Conservation (phyloP, 441 rosid genomes). For the Populus hybrid region DNA sequence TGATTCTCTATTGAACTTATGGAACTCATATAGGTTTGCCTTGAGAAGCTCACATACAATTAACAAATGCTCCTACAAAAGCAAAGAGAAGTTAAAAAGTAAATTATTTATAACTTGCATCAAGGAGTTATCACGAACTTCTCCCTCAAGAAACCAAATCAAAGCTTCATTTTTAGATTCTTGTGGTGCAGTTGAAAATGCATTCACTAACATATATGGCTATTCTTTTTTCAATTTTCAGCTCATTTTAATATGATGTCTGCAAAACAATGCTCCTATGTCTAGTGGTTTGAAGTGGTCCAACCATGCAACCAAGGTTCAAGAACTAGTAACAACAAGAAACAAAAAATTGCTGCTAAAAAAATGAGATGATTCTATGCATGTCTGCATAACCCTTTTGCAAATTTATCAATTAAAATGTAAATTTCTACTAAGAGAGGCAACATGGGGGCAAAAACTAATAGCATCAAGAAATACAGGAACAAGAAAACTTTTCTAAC, state of each 20-base stretch:
- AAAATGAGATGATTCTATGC: no score
- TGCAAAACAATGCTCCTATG: not conserved
- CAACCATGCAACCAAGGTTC: no score
- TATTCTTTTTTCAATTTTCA: not conserved
- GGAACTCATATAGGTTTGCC: slow-evolving; percentile 95
- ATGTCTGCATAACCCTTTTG: not conserved
- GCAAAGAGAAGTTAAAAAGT: slow-evolving; percentile 16
- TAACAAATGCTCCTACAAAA: slow-evolving; percentile 84
- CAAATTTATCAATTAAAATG: not conserved
- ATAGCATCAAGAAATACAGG: not conserved
- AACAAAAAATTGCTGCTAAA: no score
- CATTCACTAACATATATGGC: not conserved
- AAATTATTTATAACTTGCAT: slow-evolving; percentile 10
- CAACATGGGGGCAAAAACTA: not conserved
- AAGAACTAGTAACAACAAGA: no score
- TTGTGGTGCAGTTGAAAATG: not conserved
- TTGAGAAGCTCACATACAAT: slow-evolving; percentile 97
- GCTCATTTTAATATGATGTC: not conserved
- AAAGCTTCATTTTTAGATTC: not conserved
- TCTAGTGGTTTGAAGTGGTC: not conserved
- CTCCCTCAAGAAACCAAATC: not conserved
- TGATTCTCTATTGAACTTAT: slow-evolving; percentile 94
- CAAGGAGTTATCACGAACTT: not conserved
- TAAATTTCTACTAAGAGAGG: not conserved
- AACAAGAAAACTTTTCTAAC: not conserved